These are phyloP conservation scores for Incumbomyces delicatus DNA, from an alignment of 2,329 filamentous ascomycete genomes.

Conservation along the genomic window DNA sequence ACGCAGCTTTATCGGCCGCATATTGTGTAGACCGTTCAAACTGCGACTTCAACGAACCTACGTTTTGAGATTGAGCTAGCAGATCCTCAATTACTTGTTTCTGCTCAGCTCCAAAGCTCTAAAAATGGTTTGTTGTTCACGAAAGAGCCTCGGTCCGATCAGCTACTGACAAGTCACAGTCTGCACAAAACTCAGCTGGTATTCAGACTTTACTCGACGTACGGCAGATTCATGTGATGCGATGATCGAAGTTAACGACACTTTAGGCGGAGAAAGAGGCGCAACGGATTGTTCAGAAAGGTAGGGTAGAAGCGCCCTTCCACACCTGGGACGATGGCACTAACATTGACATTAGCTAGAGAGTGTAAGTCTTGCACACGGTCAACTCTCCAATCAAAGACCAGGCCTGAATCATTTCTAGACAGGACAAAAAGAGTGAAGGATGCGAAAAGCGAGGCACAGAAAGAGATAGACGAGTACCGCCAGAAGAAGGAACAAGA, in stretches of 20 bases:
- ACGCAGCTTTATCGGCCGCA: no score
- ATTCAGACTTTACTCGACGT: slow-evolving; percentile 99
- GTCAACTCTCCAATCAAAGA: no score
- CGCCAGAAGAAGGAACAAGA: slow-evolving; percentile 81
- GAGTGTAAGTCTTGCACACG: slow-evolving; percentile 55
- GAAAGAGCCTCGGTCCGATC: background rate
- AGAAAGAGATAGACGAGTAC: slow-evolving; percentile 96
- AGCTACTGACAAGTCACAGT: slow-evolving; percentile 46
- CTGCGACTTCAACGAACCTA: no score
- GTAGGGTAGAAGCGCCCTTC: slow-evolving; percentile 39
- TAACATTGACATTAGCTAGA: slow-evolving; percentile 49
- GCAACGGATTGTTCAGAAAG: slow-evolving; percentile 97
- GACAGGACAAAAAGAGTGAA: slow-evolving; percentile 95
- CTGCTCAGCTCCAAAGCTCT: no score
- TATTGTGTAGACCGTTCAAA: no score
- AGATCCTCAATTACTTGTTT: no score
- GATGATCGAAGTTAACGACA: slow-evolving; percentile 6
- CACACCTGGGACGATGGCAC: no score
- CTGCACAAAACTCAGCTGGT: slow-evolving; percentile 94
- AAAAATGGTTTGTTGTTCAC: no score
- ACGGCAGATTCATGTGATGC: slow-evolving; percentile 31
- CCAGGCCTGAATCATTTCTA: slow-evolving; percentile 26
- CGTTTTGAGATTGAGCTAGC: no score
- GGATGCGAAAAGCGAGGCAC: slow-evolving; percentile 90
- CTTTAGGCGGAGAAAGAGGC: slow-evolving; percentile 88